These are phyloP conservation scores for Leishmania aethiopica DNA, from an alignment of 208 protist genomes.

Conservation along the genomic window DNA sequence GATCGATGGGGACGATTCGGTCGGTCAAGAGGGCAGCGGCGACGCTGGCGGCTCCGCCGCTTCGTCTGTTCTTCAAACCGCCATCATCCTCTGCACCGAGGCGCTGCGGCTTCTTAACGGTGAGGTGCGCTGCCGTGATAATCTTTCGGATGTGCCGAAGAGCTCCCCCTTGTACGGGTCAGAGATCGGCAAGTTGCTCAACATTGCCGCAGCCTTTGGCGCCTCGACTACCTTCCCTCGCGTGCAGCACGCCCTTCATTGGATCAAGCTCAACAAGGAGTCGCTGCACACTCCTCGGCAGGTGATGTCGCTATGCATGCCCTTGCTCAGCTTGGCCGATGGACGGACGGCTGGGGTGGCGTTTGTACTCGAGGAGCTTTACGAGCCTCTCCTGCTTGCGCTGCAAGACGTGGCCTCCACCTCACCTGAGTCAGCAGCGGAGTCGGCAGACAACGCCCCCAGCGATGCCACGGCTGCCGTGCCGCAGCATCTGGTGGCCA, in stretches of 20 bases:
- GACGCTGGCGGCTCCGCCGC: neutral
- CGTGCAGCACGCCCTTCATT: conserved; percentile 65
- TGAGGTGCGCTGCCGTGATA: conserved; percentile 46
- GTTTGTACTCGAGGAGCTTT: conserved; percentile 60
- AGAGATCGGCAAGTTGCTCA: conserved; percentile 82
- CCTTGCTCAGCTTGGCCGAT: conserved; percentile 67
- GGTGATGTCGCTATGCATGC: conserved; percentile 80
- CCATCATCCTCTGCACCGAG: conserved; percentile 39
- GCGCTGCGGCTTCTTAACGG: conserved; percentile 63
- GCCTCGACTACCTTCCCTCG: conserved; percentile 56
- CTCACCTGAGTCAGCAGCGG: neutral
- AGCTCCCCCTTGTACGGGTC: conserved; percentile 45
- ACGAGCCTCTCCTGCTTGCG: conserved; percentile 42
- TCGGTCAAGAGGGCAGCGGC: neutral
- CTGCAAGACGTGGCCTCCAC: conserved; percentile 25
- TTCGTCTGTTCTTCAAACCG: conserved; percentile 2
- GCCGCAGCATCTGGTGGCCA: conserved; percentile 45
- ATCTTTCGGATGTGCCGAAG: conserved; percentile 61
- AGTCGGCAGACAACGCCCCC: conserved; percentile 6
- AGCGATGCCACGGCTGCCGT: neutral
- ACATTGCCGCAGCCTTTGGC: conserved; percentile 63
- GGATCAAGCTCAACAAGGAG: conserved; percentile 40
- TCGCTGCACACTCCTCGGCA: conserved; percentile 57
- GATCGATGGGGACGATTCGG: neutral
- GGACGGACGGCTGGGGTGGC: conserved; percentile 45